These are phyloP conservation scores for Bruguiera sexangula DNA, from an alignment of 345 rosid species.

Conservation along the genomic window DNA sequence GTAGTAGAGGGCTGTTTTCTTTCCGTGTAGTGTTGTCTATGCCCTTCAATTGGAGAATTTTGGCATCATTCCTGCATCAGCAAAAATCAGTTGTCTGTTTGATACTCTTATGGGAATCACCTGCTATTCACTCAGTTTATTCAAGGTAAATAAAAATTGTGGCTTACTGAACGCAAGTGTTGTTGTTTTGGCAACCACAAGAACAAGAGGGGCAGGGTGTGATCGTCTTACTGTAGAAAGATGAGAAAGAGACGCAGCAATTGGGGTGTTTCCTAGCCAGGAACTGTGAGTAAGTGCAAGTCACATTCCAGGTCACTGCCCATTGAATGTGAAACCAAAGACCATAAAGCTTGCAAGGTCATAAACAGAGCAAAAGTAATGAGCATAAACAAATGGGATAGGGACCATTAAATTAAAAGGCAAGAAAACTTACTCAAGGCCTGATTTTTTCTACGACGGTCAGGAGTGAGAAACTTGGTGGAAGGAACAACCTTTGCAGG, in stretches of 20 bases:
- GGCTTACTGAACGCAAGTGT: slow-evolving; percentile 67
- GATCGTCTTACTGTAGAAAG: slow-evolving; percentile 82
- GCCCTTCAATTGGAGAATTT: slow-evolving; percentile 54
- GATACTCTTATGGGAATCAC: neutral
- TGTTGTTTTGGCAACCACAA: slow-evolving; percentile 74
- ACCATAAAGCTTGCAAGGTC: too few relatives aligned
- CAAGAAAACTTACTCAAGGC: slow-evolving; percentile 57
- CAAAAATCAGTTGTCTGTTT: neutral
- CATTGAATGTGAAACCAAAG: slow-evolving; percentile 2
- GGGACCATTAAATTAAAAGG: neutral
- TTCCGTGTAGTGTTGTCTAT: slow-evolving; percentile 50
- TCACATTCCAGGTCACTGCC: slow-evolving; percentile 92
- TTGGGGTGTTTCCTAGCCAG: slow-evolving; percentile 69
- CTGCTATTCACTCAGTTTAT: neutral
- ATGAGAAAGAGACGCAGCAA: slow-evolving; percentile 84
- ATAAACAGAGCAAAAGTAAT: too few relatives aligned
- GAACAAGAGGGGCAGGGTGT: slow-evolving; percentile 83
- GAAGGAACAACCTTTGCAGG: slow-evolving; percentile 74
- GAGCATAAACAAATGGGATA: too few relatives aligned
- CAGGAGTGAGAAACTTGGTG: slow-evolving; percentile 57
- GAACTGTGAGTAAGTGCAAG: slow-evolving; percentile 88
- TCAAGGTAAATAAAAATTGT: neutral
- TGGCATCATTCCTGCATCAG: slow-evolving; percentile 61
- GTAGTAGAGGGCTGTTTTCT: slow-evolving; percentile 57
- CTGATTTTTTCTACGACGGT: slow-evolving; percentile 64